Evolutionary conservation across 2,329 filamentous ascomycete genomes (phyloP).

Genomic region (Claviceps pusilla): DNA sequence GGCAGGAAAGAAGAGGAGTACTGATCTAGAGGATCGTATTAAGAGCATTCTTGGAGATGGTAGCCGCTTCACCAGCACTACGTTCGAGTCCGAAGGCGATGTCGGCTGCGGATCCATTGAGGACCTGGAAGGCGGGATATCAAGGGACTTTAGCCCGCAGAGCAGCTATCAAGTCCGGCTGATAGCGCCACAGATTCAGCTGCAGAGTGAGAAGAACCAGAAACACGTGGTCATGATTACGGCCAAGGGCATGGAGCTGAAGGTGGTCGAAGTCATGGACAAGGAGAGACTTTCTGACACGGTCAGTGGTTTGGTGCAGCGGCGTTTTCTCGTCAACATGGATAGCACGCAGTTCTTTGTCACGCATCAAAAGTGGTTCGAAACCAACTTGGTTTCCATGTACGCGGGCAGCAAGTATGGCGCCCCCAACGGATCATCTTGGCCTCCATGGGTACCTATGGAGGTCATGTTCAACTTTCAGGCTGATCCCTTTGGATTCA

Average conservation of each 20-base stretch:
- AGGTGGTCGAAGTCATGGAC: constrained; percentile 96
- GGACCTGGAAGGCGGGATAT: constrained; percentile 59
- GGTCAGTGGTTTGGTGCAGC: constrained; percentile 88
- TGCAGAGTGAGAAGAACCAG: constrained; percentile 95
- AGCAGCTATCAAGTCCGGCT: constrained; percentile 90
- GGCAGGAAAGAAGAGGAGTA: constrained; percentile 41
- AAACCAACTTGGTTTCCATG: constrained; percentile 69
- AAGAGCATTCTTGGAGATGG: constrained; percentile 73
- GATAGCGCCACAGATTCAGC: constrained; percentile 92
- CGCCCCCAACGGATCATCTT: constrained; percentile 65
- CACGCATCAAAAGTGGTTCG: constrained; percentile 82
- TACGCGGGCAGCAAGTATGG: constrained; percentile 93
- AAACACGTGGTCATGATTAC: constrained; percentile 95
- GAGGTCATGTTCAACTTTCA: constrained; percentile 98
- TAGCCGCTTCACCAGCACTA: constrained; percentile 52
- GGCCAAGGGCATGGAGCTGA: constrained; percentile 94
- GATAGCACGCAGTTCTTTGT: constrained; percentile 98
- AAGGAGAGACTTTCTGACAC: constrained; percentile 83
- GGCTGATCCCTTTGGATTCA: constrained; percentile 91
- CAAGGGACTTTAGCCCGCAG: constrained; percentile 74
- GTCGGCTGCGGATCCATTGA: constrained; percentile 32
- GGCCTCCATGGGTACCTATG: constrained; percentile 96
- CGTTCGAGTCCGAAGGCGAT: constrained; percentile 19
- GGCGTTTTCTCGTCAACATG: constrained; percentile 86
- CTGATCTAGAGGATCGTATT: constrained; percentile 69